Percentiles rank a stretch among this genome's conserved stretches.
Conservation (phyloP, 441 rosid genomes). For the Cnidoscolus chayamansa region DNA sequence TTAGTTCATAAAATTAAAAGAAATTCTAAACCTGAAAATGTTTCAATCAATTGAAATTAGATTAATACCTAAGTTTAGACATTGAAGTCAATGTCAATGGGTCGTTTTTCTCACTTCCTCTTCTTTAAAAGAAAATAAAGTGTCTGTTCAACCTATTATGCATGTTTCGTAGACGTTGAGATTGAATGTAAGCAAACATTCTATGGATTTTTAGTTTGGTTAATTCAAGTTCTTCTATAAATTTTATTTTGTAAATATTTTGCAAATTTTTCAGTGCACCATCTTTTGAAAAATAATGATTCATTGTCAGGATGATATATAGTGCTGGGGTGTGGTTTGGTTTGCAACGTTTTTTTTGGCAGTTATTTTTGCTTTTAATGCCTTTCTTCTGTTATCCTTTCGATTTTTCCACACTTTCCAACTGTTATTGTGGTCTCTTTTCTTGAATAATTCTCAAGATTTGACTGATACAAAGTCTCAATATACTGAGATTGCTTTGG, state of each 20-base stretch:
- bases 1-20: too few relatives aligned
- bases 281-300: not conserved
- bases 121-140: not conserved
- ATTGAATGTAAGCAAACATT: not conserved
- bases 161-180: slow-evolving; percentile 2
- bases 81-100: too few relatives aligned
- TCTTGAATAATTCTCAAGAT: too few relatives aligned
- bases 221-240: not conserved
- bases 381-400: not conserved
- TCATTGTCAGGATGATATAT: not conserved
- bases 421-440: not conserved
- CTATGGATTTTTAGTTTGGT: not conserved
- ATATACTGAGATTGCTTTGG: not conserved
- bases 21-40: too few relatives aligned
- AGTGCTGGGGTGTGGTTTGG: slow-evolving; percentile 5
- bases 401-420: not conserved
- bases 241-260: not conserved
- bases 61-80: too few relatives aligned
- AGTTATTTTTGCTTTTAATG: not conserved
- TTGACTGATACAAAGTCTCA: not conserved
- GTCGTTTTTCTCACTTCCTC: not conserved
- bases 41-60: too few relatives aligned
- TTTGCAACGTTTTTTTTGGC: not conserved
- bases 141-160: not conserved
- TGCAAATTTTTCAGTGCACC: not conserved